These are phyloP conservation scores for Arthrocladium fulminans DNA, from an alignment of 2,329 filamentous ascomycete species.

Conservation along the genomic window DNA sequence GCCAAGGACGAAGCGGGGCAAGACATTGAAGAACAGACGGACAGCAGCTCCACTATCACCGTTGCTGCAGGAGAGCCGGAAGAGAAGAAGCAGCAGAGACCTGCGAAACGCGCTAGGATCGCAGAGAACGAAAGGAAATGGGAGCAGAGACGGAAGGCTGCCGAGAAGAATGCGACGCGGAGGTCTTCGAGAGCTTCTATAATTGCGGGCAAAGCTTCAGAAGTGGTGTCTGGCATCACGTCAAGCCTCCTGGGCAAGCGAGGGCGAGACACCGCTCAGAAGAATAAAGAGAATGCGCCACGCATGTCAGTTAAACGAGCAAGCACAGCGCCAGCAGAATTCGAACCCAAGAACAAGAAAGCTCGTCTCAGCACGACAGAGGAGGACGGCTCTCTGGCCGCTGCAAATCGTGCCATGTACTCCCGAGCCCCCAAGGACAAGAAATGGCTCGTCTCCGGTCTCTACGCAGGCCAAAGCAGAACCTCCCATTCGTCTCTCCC, in stretches of 20 bases:
- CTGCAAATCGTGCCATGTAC: background rate
- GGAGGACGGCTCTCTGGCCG: background rate
- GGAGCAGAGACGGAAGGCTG: slow-evolving; percentile 21
- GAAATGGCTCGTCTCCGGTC: slow-evolving; percentile 69
- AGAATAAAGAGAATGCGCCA: slow-evolving; percentile 43
- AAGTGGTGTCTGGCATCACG: slow-evolving; percentile 40
- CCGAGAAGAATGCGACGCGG: slow-evolving; percentile 26
- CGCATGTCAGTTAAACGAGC: slow-evolving; percentile 37
- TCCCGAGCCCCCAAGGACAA: slow-evolving; percentile 43
- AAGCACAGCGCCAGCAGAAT: slow-evolving; percentile 22
- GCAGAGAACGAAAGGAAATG: slow-evolving; percentile 20
- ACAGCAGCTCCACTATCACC: slow-evolving; percentile 1
- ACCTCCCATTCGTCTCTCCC: slow-evolving; percentile 36
- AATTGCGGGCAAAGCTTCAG: slow-evolving; percentile 35
- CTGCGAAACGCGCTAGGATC: slow-evolving; percentile 22
- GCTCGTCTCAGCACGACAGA: slow-evolving; percentile 30
- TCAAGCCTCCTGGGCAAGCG: slow-evolving; percentile 49
- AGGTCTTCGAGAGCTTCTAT: slow-evolving; percentile 38
- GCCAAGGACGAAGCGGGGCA: slow-evolving; percentile 8
- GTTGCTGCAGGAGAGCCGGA: slow-evolving; percentile 20
- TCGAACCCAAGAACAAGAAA: slow-evolving; percentile 33
- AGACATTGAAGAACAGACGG: slow-evolving; percentile 13
- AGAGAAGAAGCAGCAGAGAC: slow-evolving; percentile 26
- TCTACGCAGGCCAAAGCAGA: slow-evolving; percentile 73
- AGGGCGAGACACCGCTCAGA: slow-evolving; percentile 46